Conservation (phyloP, 208 protist genomes). For the Strigomonas culicis region DNA sequence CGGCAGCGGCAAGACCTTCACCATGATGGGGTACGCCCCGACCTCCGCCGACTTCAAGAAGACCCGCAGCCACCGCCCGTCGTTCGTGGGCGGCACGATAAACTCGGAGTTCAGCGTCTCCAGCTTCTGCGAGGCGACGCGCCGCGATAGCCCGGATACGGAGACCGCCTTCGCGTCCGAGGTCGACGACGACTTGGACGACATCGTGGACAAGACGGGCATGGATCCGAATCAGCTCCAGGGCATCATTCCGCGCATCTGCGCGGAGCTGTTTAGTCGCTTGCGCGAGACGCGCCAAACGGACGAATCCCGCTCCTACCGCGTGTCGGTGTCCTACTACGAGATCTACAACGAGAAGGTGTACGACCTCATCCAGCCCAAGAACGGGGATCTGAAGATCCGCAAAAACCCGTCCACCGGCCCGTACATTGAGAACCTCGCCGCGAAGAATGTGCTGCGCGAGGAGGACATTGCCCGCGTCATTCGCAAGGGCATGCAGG, state of each 20-base stretch:
- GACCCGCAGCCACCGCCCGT: constrained; percentile 20
- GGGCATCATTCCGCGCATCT: constrained; percentile 80
- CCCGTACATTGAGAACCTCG: constrained; percentile 77
- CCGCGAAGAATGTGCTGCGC: constrained; percentile 34
- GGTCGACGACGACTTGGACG: constrained; percentile 29
- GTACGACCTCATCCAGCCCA: constrained; percentile 63
- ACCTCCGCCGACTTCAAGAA: constrained; percentile 21
- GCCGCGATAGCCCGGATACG: constrained; percentile 6
- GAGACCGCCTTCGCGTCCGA: constrained; percentile 18
- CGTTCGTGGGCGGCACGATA: neutral
- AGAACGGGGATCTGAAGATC: constrained; percentile 56
- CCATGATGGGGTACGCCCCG: constrained; percentile 85
- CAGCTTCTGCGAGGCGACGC: neutral
- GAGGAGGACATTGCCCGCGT: constrained; percentile 69
- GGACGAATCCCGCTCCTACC: constrained; percentile 65
- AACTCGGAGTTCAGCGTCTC: neutral
- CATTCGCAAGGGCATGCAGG: constrained; percentile 68
- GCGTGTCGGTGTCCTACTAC: constrained; percentile 74
- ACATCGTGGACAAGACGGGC: constrained; percentile 43
- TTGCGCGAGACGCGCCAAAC: constrained; percentile 50
- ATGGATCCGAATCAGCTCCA: constrained; percentile 60
- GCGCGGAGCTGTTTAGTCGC: constrained; percentile 53
- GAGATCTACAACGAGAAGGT: constrained; percentile 93
- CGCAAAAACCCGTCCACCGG: constrained; percentile 62
- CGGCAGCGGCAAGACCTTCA: constrained; percentile 92